Conservation (phyloP, 2,329 filamentous ascomycete genomes). For the Pyrenochaeta sp. region DNA sequence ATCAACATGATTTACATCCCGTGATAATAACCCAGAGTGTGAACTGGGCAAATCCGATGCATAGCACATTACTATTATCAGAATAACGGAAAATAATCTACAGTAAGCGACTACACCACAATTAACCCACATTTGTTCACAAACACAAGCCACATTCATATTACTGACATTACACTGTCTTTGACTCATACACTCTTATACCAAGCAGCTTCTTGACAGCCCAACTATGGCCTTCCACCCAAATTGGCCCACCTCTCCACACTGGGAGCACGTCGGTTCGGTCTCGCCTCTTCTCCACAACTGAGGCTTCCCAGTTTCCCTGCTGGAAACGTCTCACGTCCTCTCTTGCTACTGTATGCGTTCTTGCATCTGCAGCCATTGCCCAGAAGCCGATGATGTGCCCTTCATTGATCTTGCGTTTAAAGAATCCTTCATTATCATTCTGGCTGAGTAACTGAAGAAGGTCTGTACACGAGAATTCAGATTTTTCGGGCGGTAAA, state of each 20-base stretch:
- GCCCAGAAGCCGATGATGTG: slow-evolving; percentile 31
- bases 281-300: slow-evolving; percentile 17
- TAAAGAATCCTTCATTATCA: slow-evolving; percentile 15
- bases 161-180: too few species aligned
- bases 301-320: slow-evolving; percentile 27
- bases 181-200: slow-evolving; percentile 26
- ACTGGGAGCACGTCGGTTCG: slow-evolving; percentile 25
- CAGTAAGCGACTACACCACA: too few species aligned
- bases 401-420: slow-evolving; percentile 26
- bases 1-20: too few species aligned
- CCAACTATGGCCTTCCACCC: slow-evolving; percentile 28
- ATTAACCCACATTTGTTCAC: too few species aligned
- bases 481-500: slow-evolving; percentile 12
- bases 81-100: too few species aligned
- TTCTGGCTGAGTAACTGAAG: slow-evolving; percentile 11
- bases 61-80: too few species aligned
- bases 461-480: slow-evolving; percentile 28
- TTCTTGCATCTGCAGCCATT: slow-evolving; percentile 24
- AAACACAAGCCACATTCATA: too few species aligned
- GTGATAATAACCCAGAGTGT: too few species aligned
- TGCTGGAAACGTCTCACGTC: slow-evolving; percentile 30
- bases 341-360: slow-evolving; percentile 24
- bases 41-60: too few species aligned
- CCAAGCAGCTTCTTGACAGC: slow-evolving; percentile 25
- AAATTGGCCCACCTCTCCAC: slow-evolving; percentile 33